These are phyloP conservation scores for Nannochloropsis salina DNA, from an alignment of 108 stramenopile genomes.

Conservation along the genomic window DNA sequence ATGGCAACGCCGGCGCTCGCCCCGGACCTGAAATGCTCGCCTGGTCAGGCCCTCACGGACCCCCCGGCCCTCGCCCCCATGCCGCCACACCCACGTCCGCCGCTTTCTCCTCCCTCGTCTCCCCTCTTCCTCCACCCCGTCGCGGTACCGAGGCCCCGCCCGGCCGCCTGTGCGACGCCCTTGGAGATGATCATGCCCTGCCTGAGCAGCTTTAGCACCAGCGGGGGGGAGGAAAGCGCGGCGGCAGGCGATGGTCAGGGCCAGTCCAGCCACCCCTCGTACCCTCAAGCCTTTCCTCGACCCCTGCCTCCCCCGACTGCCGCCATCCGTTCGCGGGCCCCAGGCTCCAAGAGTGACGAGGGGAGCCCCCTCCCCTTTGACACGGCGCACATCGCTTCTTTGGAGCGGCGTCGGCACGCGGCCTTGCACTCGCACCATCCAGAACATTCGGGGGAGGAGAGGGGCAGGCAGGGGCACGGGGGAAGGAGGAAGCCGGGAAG, in stretches of 20 bases:
- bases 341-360: too few species aligned
- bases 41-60: too few species aligned
- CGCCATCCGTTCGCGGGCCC: neutral
- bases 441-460: too few species aligned
- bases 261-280: neutral
- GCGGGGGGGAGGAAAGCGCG: neutral
- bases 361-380: neutral
- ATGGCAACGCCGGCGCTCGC: too few species aligned
- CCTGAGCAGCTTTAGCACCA: neutral
- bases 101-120: neutral
- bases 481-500: too few species aligned
- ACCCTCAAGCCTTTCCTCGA: neutral
- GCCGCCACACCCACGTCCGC: too few species aligned
- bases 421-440: neutral
- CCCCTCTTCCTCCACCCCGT: neutral
- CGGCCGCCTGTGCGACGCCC: neutral
- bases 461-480: too few species aligned
- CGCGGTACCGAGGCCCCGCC: neutral
- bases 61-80: too few species aligned
- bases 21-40: too few species aligned
- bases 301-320: neutral
- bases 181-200: neutral
- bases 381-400: neutral
- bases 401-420: conserved; percentile 8
- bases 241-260: neutral